A percentile compares a stretch with the other conserved stretches of the same genome.
Conservation (phyloP, 163 green algal genomes). For the Chloromonas sp. region DNA sequence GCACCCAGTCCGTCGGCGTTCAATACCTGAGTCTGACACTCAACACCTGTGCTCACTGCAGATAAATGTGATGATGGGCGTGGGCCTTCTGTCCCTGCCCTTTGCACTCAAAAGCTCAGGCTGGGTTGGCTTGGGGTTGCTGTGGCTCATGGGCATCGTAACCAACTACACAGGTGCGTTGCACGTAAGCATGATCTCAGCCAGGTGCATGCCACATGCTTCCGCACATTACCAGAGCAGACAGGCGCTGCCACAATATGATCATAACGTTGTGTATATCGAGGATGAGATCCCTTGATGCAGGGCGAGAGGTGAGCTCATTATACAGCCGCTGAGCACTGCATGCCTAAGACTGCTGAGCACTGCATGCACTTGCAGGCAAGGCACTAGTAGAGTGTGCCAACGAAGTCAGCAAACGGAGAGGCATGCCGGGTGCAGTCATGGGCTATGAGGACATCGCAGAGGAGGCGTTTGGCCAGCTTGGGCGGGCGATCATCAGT, state of each 20-base stretch:
- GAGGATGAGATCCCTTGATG: background rate
- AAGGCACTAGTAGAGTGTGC: constrained; percentile 52
- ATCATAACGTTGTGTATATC: background rate
- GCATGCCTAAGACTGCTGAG: no score
- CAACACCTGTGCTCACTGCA: background rate
- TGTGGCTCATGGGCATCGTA: constrained; percentile 44
- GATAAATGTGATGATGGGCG: constrained; percentile 59
- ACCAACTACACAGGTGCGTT: constrained; percentile 53
- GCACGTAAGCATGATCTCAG: background rate
- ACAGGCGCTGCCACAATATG: background rate
- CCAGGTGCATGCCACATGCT: background rate
- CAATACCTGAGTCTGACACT: background rate
- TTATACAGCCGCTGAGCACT: no score
- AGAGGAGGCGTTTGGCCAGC: constrained; percentile 46
- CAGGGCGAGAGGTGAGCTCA: no score
- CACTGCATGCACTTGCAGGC: constrained; percentile 8
- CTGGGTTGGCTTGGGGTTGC: constrained; percentile 34
- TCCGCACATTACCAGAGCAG: background rate
- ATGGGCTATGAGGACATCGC: constrained; percentile 62
- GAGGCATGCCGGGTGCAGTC: constrained; percentile 1
- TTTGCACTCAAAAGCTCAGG: constrained; percentile 48
- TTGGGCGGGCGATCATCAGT: constrained; percentile 47
- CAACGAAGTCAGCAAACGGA: constrained; percentile 17
- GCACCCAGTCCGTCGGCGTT: background rate
- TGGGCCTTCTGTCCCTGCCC: constrained; percentile 50